A percentile compares a stretch with the other conserved stretches of the same genome.
phyloP scores from a whole-genome alignment of 345 rosid genomes.

The Anastatica hierochuntica region DNA sequence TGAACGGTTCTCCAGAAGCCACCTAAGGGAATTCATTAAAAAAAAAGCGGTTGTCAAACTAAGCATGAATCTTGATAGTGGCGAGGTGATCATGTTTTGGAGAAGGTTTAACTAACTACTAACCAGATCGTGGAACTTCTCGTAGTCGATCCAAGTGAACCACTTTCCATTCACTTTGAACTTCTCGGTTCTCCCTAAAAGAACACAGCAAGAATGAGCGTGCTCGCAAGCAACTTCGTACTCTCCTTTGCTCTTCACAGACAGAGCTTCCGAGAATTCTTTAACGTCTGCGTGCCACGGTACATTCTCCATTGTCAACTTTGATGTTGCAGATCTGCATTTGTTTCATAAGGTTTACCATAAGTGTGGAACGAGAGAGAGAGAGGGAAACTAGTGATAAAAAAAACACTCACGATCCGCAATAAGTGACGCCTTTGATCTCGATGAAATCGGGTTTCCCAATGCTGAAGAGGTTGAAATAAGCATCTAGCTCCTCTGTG shows the following conservation, averaged over 20 bases:
- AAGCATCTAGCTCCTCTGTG: slow-evolving; percentile 82
- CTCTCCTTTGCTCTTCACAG: slow-evolving; percentile 60
- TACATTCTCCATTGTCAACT: slow-evolving; percentile 94
- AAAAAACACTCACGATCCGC: slow-evolving; percentile 63
- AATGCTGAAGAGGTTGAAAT: slow-evolving; percentile 64
- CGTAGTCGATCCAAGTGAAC: slow-evolving; percentile 98
- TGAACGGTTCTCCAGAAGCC: slow-evolving; percentile 69
- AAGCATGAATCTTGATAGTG: not conserved
- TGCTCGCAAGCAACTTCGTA: slow-evolving; percentile 99
- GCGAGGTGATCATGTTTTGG: not conserved
- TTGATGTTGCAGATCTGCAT: slow-evolving; percentile 81
- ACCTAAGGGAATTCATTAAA: slow-evolving; percentile 34
- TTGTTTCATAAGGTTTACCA: slow-evolving; percentile 8
- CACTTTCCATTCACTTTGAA: slow-evolving; percentile 80
- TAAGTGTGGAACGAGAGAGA: slow-evolving; percentile 1
- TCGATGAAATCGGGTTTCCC: slow-evolving; percentile 95
- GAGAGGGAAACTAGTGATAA: not conserved
- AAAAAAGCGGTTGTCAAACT: too few relatives aligned
- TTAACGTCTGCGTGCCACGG: slow-evolving; percentile 96
- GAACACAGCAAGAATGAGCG: slow-evolving; percentile 88
- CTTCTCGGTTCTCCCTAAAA: slow-evolving; percentile 75
- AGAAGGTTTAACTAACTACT: slow-evolving; percentile 7
- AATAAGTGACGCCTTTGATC: slow-evolving; percentile 95
- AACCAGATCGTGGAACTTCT: slow-evolving; percentile 89
- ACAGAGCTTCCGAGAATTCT: slow-evolving; percentile 80